A percentile compares a stretch with the other conserved stretches of the same genome.
phyloP scores from a whole-genome alignment of 495 filamentous ascomycete species.

The Darksidea phi region DNA sequence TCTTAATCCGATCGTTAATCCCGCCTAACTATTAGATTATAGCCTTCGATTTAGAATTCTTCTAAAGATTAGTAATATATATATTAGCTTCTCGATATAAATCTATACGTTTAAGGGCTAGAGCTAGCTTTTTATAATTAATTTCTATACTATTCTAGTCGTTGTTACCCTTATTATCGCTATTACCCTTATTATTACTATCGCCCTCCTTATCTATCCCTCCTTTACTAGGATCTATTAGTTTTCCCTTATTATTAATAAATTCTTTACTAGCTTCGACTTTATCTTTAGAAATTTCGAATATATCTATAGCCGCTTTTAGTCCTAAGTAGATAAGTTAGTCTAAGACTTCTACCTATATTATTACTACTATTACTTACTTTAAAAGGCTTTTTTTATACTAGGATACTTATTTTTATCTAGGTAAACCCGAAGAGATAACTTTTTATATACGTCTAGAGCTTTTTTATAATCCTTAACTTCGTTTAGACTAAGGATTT shows the following conservation, averaged over 20 bases:
- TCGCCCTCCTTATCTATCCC: too few species aligned
- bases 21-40: not conserved
- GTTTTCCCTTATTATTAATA: not conserved
- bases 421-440: not conserved
- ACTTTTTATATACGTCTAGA: slow-evolving; percentile 4
- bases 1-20: slow-evolving; percentile 7
- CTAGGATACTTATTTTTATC: not conserved
- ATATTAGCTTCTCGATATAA: slow-evolving; percentile 1
- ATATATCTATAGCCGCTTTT: too few species aligned
- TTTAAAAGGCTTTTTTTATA: too few species aligned
- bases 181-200: too few species aligned
- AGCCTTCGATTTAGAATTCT: not conserved
- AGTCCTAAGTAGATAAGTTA: too few species aligned
- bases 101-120: not conserved
- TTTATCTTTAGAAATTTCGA: too few species aligned
- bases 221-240: not conserved
- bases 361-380: too few species aligned
- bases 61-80: slow-evolving; percentile 5
- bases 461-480: too few species aligned
- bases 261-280: too few species aligned
- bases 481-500: slow-evolving; percentile 1
- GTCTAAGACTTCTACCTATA: too few species aligned
- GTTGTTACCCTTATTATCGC: not conserved
- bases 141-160: slow-evolving; percentile 4
- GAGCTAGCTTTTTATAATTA: slow-evolving; percentile 1